phyloP scores from a whole-genome alignment of 257 asterid genomes.

The Fraxinus excelsior region DNA sequence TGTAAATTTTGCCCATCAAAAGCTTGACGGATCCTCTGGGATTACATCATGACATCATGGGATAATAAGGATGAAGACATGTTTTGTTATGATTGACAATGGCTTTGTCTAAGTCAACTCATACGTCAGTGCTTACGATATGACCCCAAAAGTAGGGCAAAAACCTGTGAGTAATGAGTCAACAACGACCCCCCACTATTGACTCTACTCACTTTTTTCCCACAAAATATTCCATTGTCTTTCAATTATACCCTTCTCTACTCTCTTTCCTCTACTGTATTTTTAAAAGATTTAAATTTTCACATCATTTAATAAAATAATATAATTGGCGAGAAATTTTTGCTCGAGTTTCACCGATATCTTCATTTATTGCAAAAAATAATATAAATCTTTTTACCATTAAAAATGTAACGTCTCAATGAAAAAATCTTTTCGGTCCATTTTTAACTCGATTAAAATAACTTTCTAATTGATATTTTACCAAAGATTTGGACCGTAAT shows the following conservation, averaged over 20 bases:
- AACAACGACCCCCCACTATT: conserved; percentile 26
- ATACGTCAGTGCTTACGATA: conserved; percentile 36
- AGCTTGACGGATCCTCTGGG: too few relatives aligned
- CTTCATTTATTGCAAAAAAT: too few relatives aligned
- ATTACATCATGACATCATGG: conserved; percentile 11
- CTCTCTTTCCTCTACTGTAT: neutral
- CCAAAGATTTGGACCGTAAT: neutral
- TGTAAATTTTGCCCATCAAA: too few relatives aligned
- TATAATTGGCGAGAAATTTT: too few relatives aligned
- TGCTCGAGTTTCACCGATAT: too few relatives aligned
- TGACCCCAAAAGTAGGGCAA: conserved; percentile 13
- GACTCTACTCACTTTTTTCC: neutral
- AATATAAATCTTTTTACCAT: too few relatives aligned
- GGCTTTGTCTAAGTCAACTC: conserved; percentile 32
- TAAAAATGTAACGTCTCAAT: too few relatives aligned
- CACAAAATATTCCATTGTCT: neutral
- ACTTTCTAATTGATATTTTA: neutral
- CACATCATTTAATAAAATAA: too few relatives aligned
- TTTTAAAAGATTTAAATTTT: too few relatives aligned
- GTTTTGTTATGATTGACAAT: neutral
- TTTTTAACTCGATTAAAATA: neutral
- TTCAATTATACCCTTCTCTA: neutral
- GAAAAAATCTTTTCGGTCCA: too few relatives aligned
- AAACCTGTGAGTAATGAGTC: conserved; percentile 24
- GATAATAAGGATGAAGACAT: conserved; percentile 32